Evolutionary conservation across 2,329 filamentous ascomycete genomes (phyloP), one percentile per base, ranked within the genome.

Genomic region (Fusarium metavorans): DNA sequence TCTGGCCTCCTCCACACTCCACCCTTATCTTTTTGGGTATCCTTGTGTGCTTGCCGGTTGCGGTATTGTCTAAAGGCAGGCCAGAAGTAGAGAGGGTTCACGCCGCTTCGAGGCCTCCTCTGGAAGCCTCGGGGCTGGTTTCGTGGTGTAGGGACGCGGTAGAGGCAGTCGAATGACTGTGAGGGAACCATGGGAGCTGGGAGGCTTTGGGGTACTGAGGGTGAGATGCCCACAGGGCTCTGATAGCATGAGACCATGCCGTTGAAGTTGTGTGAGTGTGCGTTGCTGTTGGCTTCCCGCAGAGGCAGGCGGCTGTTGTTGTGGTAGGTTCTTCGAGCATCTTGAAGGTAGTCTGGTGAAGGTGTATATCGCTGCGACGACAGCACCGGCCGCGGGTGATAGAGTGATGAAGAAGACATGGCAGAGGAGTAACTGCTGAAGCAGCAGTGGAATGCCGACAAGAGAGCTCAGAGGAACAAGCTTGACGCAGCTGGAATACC

Each of bases 1-100:
- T 90, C 87, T 4, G 90, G 86, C 41, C 82, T 81, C 50, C 83
- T 80, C 83, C 83, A 84, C 43, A 64, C 91, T 85, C 91, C 91
- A 89, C 81, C 84, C 77, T 91, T 89, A 73, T 89, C 87, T 76
- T 91, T 90, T 68, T 84, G 83, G 67, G 88, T 87, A 67, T 90
- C 89, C 80, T 92, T 92, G 81, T 91, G 89, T 71, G 87, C 88
- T 81, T 92, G 91, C 80, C 91, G 89, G 79, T 88, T 88, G 75
- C 91, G 88, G 81, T 93, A 93, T 75, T 91, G 89, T 68, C 89
- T 87, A 77, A 93, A 93, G 71, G 91, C 88, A 18, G 88, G 87
- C 74, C 90, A 90, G 66, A 88, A 86, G 77, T 90, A 90, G 75
- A 92, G 87, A 54, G 91, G 90, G 81, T 92, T 92, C 77, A 85